Evolutionary conservation across 2,329 filamentous ascomycete species (phyloP).

Genomic region (Penicillium expansum): DNA sequence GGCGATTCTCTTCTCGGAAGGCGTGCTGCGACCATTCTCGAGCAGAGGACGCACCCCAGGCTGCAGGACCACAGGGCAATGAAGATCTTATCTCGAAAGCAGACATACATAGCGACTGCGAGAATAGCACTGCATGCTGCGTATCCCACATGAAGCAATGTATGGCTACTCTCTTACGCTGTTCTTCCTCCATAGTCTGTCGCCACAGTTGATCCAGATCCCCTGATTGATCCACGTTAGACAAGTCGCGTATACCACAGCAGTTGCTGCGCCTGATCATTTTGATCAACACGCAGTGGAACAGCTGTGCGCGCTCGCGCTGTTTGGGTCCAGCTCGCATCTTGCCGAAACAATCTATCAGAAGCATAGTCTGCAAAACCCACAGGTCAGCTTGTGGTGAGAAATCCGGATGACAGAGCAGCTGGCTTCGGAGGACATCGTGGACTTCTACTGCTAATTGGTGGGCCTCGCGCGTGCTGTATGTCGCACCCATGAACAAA

Average conservation of each 20-base stretch:
- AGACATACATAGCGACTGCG: conserved; percentile 65
- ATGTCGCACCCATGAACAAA: conserved; percentile 61
- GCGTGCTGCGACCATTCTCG: conserved; percentile 51
- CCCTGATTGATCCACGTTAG: conserved; percentile 34
- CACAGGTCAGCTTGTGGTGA: conserved; percentile 59
- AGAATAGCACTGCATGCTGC: conserved; percentile 63
- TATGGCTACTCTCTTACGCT: conserved; percentile 59
- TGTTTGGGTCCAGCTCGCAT: conserved; percentile 61
- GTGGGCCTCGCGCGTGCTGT: conserved; percentile 58
- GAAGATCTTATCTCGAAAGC: conserved; percentile 60
- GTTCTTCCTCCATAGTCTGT: conserved; percentile 55
- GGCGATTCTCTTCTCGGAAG: conserved; percentile 35
- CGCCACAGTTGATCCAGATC: conserved; percentile 51
- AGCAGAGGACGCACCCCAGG: conserved; percentile 59
- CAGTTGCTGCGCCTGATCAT: conserved; percentile 54
- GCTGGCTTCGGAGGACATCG: conserved; percentile 57
- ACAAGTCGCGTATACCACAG: conserved; percentile 45
- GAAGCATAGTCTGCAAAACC: conserved; percentile 60
- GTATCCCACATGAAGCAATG: conserved; percentile 67
- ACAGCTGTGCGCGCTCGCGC: conserved; percentile 62
- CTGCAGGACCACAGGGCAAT: conserved; percentile 53
- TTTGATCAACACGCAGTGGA: conserved; percentile 56
- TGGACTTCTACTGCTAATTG: conserved; percentile 62
- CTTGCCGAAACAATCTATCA: conserved; percentile 65
- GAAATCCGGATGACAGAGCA: conserved; percentile 59